A percentile compares a stretch with the other conserved stretches of the same genome.
These are phyloP conservation scores for Hypoxylon trugodes DNA, from an alignment of 495 filamentous ascomycete species.

Conservation along the genomic window DNA sequence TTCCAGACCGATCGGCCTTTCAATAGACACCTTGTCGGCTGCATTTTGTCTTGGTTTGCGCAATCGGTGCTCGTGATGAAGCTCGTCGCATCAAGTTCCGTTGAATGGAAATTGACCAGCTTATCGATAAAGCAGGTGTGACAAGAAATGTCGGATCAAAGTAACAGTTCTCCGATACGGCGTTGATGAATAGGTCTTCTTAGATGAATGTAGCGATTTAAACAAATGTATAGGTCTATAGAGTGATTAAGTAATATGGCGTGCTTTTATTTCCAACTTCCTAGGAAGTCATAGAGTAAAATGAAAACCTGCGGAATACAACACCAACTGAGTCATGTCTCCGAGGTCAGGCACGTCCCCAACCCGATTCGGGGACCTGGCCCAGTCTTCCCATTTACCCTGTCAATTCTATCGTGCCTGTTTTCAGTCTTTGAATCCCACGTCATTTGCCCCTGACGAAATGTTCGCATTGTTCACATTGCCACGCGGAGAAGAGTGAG, in stretches of 20 bases:
- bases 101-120: background rate
- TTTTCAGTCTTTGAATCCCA: constrained; percentile 8
- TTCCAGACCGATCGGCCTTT: constrained; percentile 66
- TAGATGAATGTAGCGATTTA: no score
- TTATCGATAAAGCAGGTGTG: constrained; percentile 9
- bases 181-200: no score
- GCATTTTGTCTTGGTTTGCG: constrained; percentile 51
- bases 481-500: constrained; percentile 26
- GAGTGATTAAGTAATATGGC: constrained; percentile 9
- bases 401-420: constrained; percentile 6
- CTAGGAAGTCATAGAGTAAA: background rate
- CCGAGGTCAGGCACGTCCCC: constrained; percentile 18
- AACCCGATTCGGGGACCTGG: constrained; percentile 18
- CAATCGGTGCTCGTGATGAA: constrained; percentile 10
- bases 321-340: constrained; percentile 12
- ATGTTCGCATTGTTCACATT: constrained; percentile 7
- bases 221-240: no score
- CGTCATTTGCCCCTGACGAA: constrained; percentile 16
- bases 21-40: constrained; percentile 60
- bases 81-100: constrained; percentile 30
- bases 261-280: constrained; percentile 10
- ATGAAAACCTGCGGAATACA: constrained; percentile 12
- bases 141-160: background rate
- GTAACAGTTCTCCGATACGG: background rate
- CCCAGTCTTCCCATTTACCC: constrained; percentile 29